Conservation (phyloP, 169 alveolate genomes). For the Plasmodium fragile region DNA sequence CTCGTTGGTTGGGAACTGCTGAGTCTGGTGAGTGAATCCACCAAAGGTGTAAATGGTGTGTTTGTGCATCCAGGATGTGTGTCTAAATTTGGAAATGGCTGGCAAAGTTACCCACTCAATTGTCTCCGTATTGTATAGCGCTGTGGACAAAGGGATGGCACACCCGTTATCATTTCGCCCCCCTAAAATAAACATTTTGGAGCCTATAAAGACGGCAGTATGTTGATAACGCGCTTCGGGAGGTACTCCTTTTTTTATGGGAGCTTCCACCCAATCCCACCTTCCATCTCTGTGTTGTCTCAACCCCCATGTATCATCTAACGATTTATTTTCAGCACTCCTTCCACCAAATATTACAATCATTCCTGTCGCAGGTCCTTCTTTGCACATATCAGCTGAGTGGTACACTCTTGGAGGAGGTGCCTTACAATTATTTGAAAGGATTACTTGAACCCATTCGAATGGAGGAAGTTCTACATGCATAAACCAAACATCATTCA, state of each 20-base stretch:
- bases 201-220: slow-evolving; percentile 90
- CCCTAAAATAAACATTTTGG: slow-evolving; percentile 95
- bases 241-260: slow-evolving; percentile 90
- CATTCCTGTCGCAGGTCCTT: slow-evolving; percentile 99
- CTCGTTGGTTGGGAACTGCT: slow-evolving; percentile 93
- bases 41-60: slow-evolving; percentile 93
- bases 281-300: slow-evolving; percentile 99
- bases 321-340: slow-evolving; percentile 93
- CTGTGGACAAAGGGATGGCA: slow-evolving; percentile 89
- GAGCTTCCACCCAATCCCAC: slow-evolving; percentile 99
- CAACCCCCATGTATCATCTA: slow-evolving; percentile 99
- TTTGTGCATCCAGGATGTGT: slow-evolving; percentile 93
- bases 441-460: slow-evolving; percentile 94
- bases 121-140: slow-evolving; percentile 96
- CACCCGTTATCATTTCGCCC: slow-evolving; percentile 96
- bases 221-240: slow-evolving; percentile 96
- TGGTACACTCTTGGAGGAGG: slow-evolving; percentile 97
- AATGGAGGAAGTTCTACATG: slow-evolving; percentile 98
- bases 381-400: slow-evolving; percentile 91
- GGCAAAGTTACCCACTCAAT: slow-evolving; percentile 95
- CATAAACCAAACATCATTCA: slow-evolving; percentile 97
- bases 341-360: slow-evolving; percentile 99
- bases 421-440: slow-evolving; percentile 85
- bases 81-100: slow-evolving; percentile 94
- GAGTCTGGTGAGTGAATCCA: slow-evolving; percentile 96